Evolutionary conservation across 2,329 filamentous ascomycete genomes (phyloP).

Genomic region (Aspergillus sp.): DNA sequence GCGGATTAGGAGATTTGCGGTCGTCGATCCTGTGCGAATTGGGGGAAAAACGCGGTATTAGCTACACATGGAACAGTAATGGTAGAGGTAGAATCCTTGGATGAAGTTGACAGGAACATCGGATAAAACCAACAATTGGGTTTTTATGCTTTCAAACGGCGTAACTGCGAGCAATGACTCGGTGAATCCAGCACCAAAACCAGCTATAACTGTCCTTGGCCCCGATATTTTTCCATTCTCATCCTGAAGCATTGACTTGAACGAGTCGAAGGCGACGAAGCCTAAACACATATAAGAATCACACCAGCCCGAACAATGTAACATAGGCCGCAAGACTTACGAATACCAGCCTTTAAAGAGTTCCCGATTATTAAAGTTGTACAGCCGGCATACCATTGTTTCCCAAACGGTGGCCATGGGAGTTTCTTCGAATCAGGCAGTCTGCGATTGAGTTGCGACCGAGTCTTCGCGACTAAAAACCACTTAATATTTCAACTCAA

Average conservation of each 20-base stretch:
- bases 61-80: background rate
- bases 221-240: slow-evolving; percentile 85
- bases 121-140: slow-evolving; percentile 65
- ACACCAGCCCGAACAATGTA: background rate
- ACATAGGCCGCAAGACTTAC: slow-evolving; percentile 53
- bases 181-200: slow-evolving; percentile 91
- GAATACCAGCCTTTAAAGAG: slow-evolving; percentile 91
- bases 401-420: slow-evolving; percentile 90
- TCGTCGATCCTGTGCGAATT: slow-evolving; percentile 75
- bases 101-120: background rate
- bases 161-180: slow-evolving; percentile 93
- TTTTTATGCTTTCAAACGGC: slow-evolving; percentile 97
- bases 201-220: slow-evolving; percentile 85
- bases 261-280: slow-evolving; percentile 95
- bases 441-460: slow-evolving; percentile 86
- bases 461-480: slow-evolving; percentile 79
- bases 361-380: slow-evolving; percentile 97
- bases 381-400: slow-evolving; percentile 96
- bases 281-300: slow-evolving; percentile 45
- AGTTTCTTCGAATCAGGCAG: slow-evolving; percentile 81
- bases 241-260: slow-evolving; percentile 80
- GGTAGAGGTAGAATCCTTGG: background rate
- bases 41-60: slow-evolving; percentile 1
- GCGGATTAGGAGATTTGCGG: slow-evolving; percentile 78
- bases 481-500: slow-evolving; percentile 24